A percentile compares a stretch with the other conserved stretches of the same genome.
Conservation (phyloP, 1,139 yeast species). For the Pichia sp. region DNA sequence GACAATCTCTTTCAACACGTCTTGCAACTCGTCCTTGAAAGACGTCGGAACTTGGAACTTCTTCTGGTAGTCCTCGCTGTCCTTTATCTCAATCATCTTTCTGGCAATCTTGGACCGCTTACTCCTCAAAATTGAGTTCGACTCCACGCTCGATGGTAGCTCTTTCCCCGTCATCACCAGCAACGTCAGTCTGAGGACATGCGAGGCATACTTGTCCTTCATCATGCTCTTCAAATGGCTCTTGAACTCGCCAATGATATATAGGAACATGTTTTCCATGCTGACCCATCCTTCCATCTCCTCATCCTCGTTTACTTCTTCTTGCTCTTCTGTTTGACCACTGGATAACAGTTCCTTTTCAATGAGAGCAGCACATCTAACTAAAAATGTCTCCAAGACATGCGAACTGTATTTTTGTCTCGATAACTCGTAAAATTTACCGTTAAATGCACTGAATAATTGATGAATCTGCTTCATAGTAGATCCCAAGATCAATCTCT, state of each 20-base stretch:
- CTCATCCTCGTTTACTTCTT: slow-evolving; percentile 25
- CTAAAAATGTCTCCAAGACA: slow-evolving; percentile 81
- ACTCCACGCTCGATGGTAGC: slow-evolving; percentile 69
- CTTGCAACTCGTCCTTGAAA: slow-evolving; percentile 59
- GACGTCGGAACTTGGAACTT: slow-evolving; percentile 70
- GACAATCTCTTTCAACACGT: slow-evolving; percentile 39
- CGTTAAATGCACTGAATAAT: slow-evolving; percentile 63
- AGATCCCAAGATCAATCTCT: slow-evolving; percentile 71
- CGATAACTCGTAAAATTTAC: slow-evolving; percentile 70
- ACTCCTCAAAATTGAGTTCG: slow-evolving; percentile 76
- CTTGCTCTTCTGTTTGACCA: slow-evolving; percentile 33
- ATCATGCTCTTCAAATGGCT: slow-evolving; percentile 60
- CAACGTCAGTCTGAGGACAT: slow-evolving; percentile 70
- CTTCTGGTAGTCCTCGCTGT: slow-evolving; percentile 62
- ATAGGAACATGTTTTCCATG: slow-evolving; percentile 61
- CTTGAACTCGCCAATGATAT: slow-evolving; percentile 63
- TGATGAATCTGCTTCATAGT: slow-evolving; percentile 60
- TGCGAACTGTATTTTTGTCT: slow-evolving; percentile 92
- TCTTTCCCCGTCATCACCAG: slow-evolving; percentile 73
- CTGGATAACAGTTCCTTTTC: slow-evolving; percentile 61
- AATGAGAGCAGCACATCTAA: slow-evolving; percentile 68
- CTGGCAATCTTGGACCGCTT: slow-evolving; percentile 87
- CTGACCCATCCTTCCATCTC: slow-evolving; percentile 42
- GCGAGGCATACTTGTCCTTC: slow-evolving; percentile 80
- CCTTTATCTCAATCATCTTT: slow-evolving; percentile 86